Evolutionary conservation across 139 green algal species (phyloP), one percentile per base, ranked within the genome.

Genomic region (Chlorella sp.): DNA sequence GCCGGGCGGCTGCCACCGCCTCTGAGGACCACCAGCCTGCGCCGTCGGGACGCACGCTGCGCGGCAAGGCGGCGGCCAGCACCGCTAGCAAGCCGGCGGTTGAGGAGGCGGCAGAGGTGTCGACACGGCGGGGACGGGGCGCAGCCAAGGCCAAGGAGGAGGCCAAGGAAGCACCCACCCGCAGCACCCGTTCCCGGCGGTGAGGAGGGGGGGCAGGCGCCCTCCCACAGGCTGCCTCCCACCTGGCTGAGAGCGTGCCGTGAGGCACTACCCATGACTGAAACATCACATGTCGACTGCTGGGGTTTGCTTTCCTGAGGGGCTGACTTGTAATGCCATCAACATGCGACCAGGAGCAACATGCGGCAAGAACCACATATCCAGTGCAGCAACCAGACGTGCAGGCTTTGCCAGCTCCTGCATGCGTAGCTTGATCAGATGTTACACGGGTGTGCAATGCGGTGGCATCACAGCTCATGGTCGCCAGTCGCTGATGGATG

Each of bases 61-160:
- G 77, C 22, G 77, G 77, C 60, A 69, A 46, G 24, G 76, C 76
- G 5, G 17, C 48, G 30, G 76, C 76, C 51, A 72, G 32, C 76
- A 72, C 73, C 32, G 75, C 75, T 6, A 64, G 48, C 56, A 56
- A 41, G 60, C 56, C 56, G 1, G 76, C 36, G 24, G 79, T 22
- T 24, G 79, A 84, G 62, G 64, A 84, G 73, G 43, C 58, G 74
- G 41, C 54, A 26, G 74, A 80, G 64, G 79, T 84, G 62, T 84
- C 79, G 32, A 84, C 79, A 2, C 62, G 79, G 64, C 64, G 64
- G 32, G 79, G 79, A 43, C 46, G 79, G 43, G 40, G 38, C 1
- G 77, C 58, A 17, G 62, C 62, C 26, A 67, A 67, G 2, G 41
- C 64, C 16, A 84, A 84, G 79, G 26, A 67, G 13, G 79, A 84